Base-by-base conservation (phyloP, 2,329 filamentous ascomycete genomes). In the Clarireedia monteithiana region DNA sequence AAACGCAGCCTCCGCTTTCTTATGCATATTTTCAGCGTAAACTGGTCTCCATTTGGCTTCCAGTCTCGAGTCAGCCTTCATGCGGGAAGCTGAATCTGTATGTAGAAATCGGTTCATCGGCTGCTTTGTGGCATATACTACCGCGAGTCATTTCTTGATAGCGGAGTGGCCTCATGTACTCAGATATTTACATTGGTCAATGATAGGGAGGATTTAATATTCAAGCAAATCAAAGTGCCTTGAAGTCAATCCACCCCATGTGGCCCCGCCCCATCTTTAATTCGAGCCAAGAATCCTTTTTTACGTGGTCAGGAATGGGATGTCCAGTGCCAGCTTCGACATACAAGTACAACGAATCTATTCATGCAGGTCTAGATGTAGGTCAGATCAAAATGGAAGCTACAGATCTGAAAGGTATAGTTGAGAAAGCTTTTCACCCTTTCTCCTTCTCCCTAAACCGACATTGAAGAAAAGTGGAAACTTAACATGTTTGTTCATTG, bases 241-340 rank as follows among this genome's bases (percentile, higher is more conserved):
- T 14, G 14, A 49, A 24, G 45, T 27, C 23, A 23, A 49, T 42
- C 17, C 36, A 49, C 36, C 36, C n/a, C n/a, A 26, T 53, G 39
- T 27, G 20, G 20, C 20, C 20, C 38, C 38, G 23, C 51, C 42
- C 51, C 51, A 48, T 40, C 26, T 45, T 39, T 53, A 39, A 20
- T 27, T 23, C 12, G 23, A 46, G 23, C 34, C 42, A 48, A 53
- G 27, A 53, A 53, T 26, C 14, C 26, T 17, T 48, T 47, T 39
- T 46, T 47, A 45, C 51, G 30, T 53, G 51, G 38, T 53, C 23
- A 53, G 47, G 42, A 53, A 53, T 53, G 51, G 44, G 51, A 53
- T 53, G 38, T 38, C 44, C 40, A 34, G 34, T 39, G n/a, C 50
- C 30, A 34, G 30, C 39, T 34, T 23, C 26, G 15, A 24, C 7